A percentile compares a stretch with the other conserved stretches of the same genome.
These are phyloP conservation scores for Casuarina equisetifolia DNA, from an alignment of 306 rosid genomes.

Conservation along the genomic window DNA sequence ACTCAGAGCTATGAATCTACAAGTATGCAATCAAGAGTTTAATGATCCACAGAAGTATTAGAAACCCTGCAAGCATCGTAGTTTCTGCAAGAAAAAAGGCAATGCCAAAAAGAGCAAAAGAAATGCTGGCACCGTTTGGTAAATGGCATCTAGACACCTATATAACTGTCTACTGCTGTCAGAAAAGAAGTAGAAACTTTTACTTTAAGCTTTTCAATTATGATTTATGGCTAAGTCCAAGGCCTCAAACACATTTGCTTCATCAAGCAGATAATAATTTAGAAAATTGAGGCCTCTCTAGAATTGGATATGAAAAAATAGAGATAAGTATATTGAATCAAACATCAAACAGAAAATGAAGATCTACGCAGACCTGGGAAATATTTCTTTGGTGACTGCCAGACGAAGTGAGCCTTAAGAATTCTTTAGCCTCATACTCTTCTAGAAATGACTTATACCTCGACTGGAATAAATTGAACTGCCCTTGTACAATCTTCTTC, in stretches of 20 bases:
- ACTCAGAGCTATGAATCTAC: neutral
- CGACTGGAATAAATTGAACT: conserved; percentile 63
- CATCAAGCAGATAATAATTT: neutral
- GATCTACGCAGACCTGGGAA: conserved; percentile 61
- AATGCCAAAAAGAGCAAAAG: neutral
- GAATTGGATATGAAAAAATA: neutral
- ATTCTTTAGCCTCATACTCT: conserved; percentile 61
- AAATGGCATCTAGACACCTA: neutral
- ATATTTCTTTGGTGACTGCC: conserved; percentile 42
- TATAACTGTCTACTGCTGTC: neutral
- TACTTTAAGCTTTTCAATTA: neutral
- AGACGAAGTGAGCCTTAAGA: conserved; percentile 53
- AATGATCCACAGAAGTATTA: neutral
- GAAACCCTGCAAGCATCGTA: neutral
- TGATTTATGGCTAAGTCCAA: conserved; percentile 5
- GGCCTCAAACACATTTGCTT: neutral
- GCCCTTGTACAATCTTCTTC: conserved; percentile 79
- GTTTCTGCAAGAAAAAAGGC: neutral
- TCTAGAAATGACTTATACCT: conserved; percentile 81
- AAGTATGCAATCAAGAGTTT: neutral
- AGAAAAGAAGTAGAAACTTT: conserved; percentile 16
- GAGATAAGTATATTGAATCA: neutral
- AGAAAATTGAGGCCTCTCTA: neutral
- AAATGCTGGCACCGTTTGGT: neutral
- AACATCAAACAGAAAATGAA: neutral